Conservation (phyloP, 345 rosid species). For the Durio zibethinus region DNA sequence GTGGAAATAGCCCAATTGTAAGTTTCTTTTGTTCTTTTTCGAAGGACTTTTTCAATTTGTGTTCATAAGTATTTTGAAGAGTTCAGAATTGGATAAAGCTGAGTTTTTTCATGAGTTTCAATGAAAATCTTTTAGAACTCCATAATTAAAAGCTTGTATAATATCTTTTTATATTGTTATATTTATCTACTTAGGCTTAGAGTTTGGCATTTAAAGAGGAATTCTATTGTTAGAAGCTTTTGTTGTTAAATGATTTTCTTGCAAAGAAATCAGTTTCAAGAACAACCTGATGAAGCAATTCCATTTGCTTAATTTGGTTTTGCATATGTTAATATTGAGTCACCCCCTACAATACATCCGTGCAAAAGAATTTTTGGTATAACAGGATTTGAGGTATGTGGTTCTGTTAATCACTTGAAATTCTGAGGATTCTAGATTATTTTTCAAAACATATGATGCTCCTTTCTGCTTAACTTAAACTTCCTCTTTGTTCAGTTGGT, state of each 20-base stretch:
- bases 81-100: neutral
- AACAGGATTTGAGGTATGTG: conserved; percentile 79
- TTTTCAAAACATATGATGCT: neutral
- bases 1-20: conserved; percentile 92
- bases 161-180: neutral
- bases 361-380: conserved; percentile 79
- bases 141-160: neutral
- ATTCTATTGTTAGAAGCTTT: neutral
- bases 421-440: neutral
- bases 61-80: neutral
- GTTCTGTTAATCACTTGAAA: neutral
- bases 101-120: neutral
- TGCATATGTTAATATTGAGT: conserved; percentile 80
- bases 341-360: conserved; percentile 86
- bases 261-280: neutral
- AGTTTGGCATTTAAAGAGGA: neutral
- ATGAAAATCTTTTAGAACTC: neutral
- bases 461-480: neutral
- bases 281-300: neutral
- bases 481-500: neutral
- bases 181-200: neutral
- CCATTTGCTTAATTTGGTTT: conserved; percentile 8
- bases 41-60: neutral
- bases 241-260: neutral
- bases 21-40: neutral